These are phyloP conservation scores for Cryptococcus hybrid DNA, from an alignment of 1,284 basidiomycete genomes.

Conservation along the genomic window DNA sequence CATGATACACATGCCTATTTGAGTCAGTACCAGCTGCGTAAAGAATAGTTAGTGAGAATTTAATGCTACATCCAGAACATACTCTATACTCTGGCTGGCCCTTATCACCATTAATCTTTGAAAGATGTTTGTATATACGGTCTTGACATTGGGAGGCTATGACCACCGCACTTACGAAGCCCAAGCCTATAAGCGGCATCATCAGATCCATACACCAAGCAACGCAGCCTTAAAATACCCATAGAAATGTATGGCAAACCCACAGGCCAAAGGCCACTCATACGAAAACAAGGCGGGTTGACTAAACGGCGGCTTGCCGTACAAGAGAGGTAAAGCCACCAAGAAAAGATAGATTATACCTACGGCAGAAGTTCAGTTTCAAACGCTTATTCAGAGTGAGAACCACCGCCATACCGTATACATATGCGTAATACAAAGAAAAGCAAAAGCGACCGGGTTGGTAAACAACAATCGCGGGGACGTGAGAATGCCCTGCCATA, in stretches of 20 bases:
- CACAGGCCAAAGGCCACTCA: slow-evolving; percentile 40
- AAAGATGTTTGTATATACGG: slow-evolving; percentile 48
- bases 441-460: slow-evolving; percentile 51
- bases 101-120: slow-evolving; percentile 27
- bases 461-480: slow-evolving; percentile 47
- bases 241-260: slow-evolving; percentile 51
- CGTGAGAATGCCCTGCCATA: slow-evolving; percentile 44
- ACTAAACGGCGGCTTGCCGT: slow-evolving; percentile 42
- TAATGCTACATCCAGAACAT: slow-evolving; percentile 8
- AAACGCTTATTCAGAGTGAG: not conserved
- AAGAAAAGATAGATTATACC: slow-evolving; percentile 51
- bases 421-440: slow-evolving; percentile 52
- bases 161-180: slow-evolving; percentile 46
- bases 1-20: slow-evolving; percentile 53
- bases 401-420: slow-evolving; percentile 39
- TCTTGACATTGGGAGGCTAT: slow-evolving; percentile 50
- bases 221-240: slow-evolving; percentile 15
- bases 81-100: slow-evolving; percentile 51
- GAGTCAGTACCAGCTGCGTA: slow-evolving; percentile 43
- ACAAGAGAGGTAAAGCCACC: slow-evolving; percentile 51
- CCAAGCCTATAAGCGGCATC: slow-evolving; percentile 36
- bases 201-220: not conserved
- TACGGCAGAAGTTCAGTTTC: not conserved
- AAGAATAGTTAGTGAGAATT: not conserved
- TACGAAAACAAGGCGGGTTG: slow-evolving; percentile 47